phyloP scores from a whole-genome alignment of 148 eudicot species.

The Bassia scoparia region DNA sequence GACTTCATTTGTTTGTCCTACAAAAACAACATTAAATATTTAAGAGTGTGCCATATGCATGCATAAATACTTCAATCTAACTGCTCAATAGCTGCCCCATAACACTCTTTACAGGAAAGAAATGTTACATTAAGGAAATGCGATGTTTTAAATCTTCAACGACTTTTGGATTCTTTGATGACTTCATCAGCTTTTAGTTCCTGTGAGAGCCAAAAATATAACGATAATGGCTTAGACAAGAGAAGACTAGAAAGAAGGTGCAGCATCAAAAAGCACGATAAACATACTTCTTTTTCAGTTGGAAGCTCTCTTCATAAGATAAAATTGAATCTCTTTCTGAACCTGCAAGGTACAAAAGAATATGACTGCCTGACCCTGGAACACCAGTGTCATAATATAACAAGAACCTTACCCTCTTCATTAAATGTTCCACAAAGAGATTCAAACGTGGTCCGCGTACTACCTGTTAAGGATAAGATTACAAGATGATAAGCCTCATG shows the following conservation, averaged over 20 bases:
- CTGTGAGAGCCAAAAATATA: constrained; percentile 33
- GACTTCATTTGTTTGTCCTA: too few relatives aligned
- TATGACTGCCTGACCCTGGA: not conserved
- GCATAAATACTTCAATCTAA: too few relatives aligned
- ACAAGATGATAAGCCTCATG: not conserved
- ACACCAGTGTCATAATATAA: not conserved
- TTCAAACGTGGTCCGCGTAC: constrained; percentile 90
- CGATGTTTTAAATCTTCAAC: constrained; percentile 44
- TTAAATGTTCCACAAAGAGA: constrained; percentile 70
- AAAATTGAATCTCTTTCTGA: constrained; percentile 81
- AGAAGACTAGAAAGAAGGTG: not conserved
- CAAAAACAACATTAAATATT: too few relatives aligned
- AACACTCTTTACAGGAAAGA: not conserved
- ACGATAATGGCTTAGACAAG: constrained; percentile 12
- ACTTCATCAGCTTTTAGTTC: constrained; percentile 56
- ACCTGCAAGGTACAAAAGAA: constrained; percentile 41
- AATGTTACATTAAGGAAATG: constrained; percentile 58
- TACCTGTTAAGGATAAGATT: constrained; percentile 42
- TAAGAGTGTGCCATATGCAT: too few relatives aligned
- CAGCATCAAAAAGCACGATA: not conserved
- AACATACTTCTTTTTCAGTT: constrained; percentile 68
- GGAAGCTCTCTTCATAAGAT: constrained; percentile 62
- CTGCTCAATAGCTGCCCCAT: not conserved
- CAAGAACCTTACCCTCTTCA: constrained; percentile 52
- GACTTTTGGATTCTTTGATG: constrained; percentile 54